Percentiles rank a stretch among this genome's conserved stretches.
Evolutionary conservation across 768 basidiomycete genomes (phyloP).

Genomic region (Leccinum variicolor): DNA sequence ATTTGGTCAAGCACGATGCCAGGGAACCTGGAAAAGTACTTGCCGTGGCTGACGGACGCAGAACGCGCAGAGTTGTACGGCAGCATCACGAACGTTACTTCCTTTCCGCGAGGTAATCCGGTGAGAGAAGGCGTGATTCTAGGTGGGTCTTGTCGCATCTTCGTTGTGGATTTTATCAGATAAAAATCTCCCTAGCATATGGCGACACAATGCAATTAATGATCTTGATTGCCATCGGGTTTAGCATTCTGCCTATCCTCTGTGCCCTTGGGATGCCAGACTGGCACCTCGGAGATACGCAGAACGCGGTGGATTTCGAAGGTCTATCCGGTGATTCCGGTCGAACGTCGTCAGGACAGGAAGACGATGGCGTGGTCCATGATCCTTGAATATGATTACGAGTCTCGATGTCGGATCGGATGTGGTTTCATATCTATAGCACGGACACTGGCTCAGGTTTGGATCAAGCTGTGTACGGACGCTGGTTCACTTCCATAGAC

Average conservation of each 20-base stretch:
- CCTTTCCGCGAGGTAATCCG: slow-evolving; percentile 49
- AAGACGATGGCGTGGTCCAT: background rate
- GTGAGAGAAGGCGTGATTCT: slow-evolving; percentile 62
- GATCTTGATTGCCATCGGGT: slow-evolving; percentile 48
- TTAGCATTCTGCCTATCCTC: slow-evolving; percentile 56
- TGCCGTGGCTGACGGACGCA: slow-evolving; percentile 46
- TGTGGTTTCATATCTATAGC: background rate
- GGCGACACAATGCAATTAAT: slow-evolving; percentile 56
- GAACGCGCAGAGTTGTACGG: slow-evolving; percentile 50
- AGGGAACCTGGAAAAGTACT: slow-evolving; percentile 47
- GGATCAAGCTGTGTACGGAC: background rate
- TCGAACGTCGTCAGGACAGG: background rate
- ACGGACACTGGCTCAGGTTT: background rate
- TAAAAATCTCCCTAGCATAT: slow-evolving; percentile 36
- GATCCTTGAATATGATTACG: background rate
- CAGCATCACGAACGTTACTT: slow-evolving; percentile 49
- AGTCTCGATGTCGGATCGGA: background rate
- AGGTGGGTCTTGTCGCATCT: slow-evolving; percentile 30
- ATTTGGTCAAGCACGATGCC: slow-evolving; percentile 73
- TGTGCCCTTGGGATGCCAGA: slow-evolving; percentile 60
- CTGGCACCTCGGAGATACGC: slow-evolving; percentile 64
- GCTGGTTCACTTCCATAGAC: background rate
- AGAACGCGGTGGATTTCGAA: slow-evolving; percentile 60
- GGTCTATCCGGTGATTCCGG: slow-evolving; percentile 14
- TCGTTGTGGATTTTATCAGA: background rate